Base-by-base conservation (phyloP, 345 rosid genomes). In the Cardamine chenopodiifolia region DNA sequence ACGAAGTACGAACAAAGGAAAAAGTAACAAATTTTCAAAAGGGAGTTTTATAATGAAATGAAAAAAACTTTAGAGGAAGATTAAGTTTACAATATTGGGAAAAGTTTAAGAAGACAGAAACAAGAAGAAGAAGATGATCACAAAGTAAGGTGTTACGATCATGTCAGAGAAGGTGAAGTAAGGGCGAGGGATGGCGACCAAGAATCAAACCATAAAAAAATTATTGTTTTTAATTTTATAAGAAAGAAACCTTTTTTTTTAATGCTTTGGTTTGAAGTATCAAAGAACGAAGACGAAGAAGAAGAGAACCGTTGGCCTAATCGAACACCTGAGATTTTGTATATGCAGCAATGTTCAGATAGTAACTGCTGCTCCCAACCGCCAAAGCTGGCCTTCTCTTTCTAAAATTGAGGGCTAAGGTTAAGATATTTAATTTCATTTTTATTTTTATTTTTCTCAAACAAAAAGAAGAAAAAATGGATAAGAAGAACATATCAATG, bases 171-270 rank as follows among this genome's bases (percentile, higher is more conserved):
- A 81, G 96, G 90, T 88, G 93, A 85, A 79, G 85, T 81, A 78
- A 78, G 88, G 88, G 89, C 83, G 80, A 79, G 82, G 80, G 98
- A 88, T 81, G 96, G 93, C 85, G 94, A 94, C 96, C 94, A 81
- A 87, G 82, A 87, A 91, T 91, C 89, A 80, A 80, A 85, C 80
- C 68, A 58, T 56, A 58, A 56, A 29, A 73, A 70, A 65, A 64
- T 17, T 45, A 57, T 64, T 56, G 26, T 29, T 71, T 63, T 2
- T 59, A 26, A 5, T 13, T 42, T 20, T 20, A 29, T 6, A 12
- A 45, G 29, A 49, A 31, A 64, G 23, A 45, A 44, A 8, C 31
- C 45, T 11, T 45, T 31, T 48, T 10, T 14, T 34, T 12, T 5
- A 37, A 28, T 60, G 82, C 93, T 90, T 89, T 73, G 85, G 74